Base-by-base conservation (phyloP, 1,284 basidiomycete genomes). In the Irpex sp. region DNA sequence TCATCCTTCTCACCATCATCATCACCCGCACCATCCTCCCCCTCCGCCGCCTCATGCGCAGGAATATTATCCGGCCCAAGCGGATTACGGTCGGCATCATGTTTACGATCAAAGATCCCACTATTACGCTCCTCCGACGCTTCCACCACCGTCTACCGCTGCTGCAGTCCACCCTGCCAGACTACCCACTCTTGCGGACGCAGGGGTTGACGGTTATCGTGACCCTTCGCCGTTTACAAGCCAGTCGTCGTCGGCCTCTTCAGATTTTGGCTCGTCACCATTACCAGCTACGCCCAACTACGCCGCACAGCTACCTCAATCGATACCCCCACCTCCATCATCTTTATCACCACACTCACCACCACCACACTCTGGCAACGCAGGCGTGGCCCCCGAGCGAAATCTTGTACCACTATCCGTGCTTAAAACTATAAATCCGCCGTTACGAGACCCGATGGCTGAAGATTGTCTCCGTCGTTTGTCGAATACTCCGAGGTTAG, bases 401-500 rank as follows among this genome's bases (percentile, higher is more conserved):
- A 64, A 68, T 56, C 71, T 75, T 9, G 73, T 75, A 7, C 73
- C 73, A 21, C 70, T 75, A 19, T 57, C 66, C n/a, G 70, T 70
- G 37, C 69, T 75, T 21, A 70, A 72, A 60, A 68, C 66, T 15
- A 60, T 71, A 8, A 62, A 69, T 46, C 70, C 65, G 58, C 69
- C 69, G 8, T 64, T 66, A 50, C 63, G 73, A 13, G 69, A 75
- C 63, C 69, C 72, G 19, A 64, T 70, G 65, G 72, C 74, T 61
- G 70, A 71, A 65, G 69, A 68, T 46, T 68, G 70, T 61, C 66
- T 74, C 31, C 66, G 71, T 55, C 66, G 71, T 15, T 66, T 74
- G 61, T 64, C 70, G 39, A 54, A 57, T 51, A 64, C 69, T 11
- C 63, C 66, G 39, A 67, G 67, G 11, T 4, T 46, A 3, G 46